phyloP scores from a whole-genome alignment of 768 basidiomycete genomes.

The Tephrocybe sp. region DNA sequence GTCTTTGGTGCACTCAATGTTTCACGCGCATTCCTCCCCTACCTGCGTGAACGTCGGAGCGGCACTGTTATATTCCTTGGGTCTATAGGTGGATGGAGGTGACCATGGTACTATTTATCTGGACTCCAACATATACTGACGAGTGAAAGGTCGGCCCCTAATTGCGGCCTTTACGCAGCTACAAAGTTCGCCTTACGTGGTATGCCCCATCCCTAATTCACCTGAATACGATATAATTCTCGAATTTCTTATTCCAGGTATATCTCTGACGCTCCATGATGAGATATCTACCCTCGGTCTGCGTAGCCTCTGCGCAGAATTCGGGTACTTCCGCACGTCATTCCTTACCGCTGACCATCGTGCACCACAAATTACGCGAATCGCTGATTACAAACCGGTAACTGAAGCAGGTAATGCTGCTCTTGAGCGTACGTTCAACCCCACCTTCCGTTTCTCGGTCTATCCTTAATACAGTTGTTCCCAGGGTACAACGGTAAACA shows the following conservation, averaged over 20 bases:
- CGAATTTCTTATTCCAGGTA: constrained; percentile 14
- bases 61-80: constrained; percentile 47
- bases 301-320: constrained; percentile 35
- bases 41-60: constrained; percentile 40
- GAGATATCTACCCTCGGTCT: constrained; percentile 40
- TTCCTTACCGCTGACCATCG: constrained; percentile 30
- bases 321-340: constrained; percentile 39
- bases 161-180: constrained; percentile 35
- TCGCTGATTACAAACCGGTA: constrained; percentile 31
- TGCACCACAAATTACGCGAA: constrained; percentile 27
- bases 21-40: constrained; percentile 47
- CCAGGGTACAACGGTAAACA: constrained; percentile 33
- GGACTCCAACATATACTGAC: neutral
- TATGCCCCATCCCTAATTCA: constrained; percentile 11
- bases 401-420: constrained; percentile 22
- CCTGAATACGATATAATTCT: too few species aligned
- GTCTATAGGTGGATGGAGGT: constrained; percentile 43
- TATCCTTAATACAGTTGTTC: constrained; percentile 19
- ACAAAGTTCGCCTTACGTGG: constrained; percentile 42
- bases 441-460: neutral
- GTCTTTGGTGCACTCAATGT: constrained; percentile 46
- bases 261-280: constrained; percentile 23
- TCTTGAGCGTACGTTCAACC: constrained; percentile 24
- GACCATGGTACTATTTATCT: neutral
- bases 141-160: constrained; percentile 27